Evolutionary conservation across 805 yeast species (phyloP).

Genomic region (Metschnikowia corniflorae): DNA sequence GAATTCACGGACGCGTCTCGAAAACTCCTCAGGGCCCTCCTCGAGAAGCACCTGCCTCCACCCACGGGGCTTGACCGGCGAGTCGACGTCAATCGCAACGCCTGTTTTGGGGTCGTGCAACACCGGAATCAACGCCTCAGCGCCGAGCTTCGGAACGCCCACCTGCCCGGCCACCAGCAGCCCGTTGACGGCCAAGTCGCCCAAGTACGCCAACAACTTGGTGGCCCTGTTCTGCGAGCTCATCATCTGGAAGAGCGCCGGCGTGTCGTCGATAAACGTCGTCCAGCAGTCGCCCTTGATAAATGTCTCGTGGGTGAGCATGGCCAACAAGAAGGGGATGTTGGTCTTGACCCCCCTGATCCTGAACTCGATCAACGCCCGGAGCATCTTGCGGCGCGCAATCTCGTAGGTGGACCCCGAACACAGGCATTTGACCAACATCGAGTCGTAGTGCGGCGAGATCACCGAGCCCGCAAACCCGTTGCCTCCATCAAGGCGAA

Average conservation of each 20-base stretch:
- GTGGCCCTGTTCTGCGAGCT: slow-evolving; percentile 95
- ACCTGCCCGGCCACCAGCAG: slow-evolving; percentile 93
- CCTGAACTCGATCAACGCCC: slow-evolving; percentile 95
- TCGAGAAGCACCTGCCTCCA: slow-evolving; percentile 88
- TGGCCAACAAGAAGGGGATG: slow-evolving; percentile 90
- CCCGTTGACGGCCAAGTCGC: slow-evolving; percentile 93
- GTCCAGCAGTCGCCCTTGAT: slow-evolving; percentile 93
- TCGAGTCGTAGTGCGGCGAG: slow-evolving; percentile 95
- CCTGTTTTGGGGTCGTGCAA: slow-evolving; percentile 62
- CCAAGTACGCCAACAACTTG: slow-evolving; percentile 85
- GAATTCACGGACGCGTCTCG: slow-evolving; percentile 77
- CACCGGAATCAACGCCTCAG: slow-evolving; percentile 73
- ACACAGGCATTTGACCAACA: slow-evolving; percentile 96
- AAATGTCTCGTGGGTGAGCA: slow-evolving; percentile 86
- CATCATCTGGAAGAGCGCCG: slow-evolving; percentile 91
- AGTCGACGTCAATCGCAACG: slow-evolving; percentile 54
- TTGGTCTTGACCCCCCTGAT: slow-evolving; percentile 99
- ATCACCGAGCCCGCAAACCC: slow-evolving; percentile 96
- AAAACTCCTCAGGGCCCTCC: slow-evolving; percentile 87
- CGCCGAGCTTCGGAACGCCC: slow-evolving; percentile 79
- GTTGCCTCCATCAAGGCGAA: slow-evolving; percentile 97
- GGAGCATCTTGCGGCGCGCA: slow-evolving; percentile 94
- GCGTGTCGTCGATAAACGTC: slow-evolving; percentile 97
- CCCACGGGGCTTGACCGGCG: slow-evolving; percentile 60
- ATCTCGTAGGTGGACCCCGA: slow-evolving; percentile 97